A percentile compares a stretch with the other conserved stretches of the same genome.
Conservation (phyloP, 352 stramenopile species). For the Phytophthora vignae region DNA sequence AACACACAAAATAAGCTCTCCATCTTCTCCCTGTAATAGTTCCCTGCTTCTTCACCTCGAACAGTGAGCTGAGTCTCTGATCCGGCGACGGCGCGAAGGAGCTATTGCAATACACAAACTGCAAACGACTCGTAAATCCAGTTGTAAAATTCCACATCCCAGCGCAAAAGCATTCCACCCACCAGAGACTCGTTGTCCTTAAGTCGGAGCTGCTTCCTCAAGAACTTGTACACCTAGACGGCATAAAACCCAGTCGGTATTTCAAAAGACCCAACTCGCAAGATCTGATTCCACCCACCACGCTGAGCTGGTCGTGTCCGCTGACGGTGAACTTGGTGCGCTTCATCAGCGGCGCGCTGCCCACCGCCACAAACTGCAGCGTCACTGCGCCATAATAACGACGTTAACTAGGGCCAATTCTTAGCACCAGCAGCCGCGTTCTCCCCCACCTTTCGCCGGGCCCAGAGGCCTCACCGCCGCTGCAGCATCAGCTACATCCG, state of each 20-base stretch:
- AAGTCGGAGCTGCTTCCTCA: constrained; percentile 83
- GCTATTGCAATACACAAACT: constrained; percentile 92
- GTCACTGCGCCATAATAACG: constrained; percentile 50
- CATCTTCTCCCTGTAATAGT: background rate
- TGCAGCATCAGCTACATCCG: background rate
- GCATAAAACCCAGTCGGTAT: background rate
- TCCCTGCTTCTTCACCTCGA: constrained; percentile 51
- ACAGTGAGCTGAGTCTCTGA: constrained; percentile 79
- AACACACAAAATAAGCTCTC: background rate
- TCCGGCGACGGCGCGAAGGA: constrained; percentile 87
- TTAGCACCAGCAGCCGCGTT: background rate
- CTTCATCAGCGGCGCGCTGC: constrained; percentile 87
- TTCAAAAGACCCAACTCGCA: constrained; percentile 6
- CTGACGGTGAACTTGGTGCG: constrained; percentile 90
- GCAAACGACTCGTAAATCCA: background rate
- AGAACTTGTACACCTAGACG: constrained; percentile 82
- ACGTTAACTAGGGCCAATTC: background rate
- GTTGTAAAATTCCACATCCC: background rate
- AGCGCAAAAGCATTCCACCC: background rate
- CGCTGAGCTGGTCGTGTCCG: constrained; percentile 74
- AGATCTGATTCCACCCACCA: constrained; percentile 48
- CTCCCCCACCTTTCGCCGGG: constrained; percentile 44
- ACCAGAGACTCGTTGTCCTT: constrained; percentile 81
- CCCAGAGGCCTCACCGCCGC: constrained; percentile 27
- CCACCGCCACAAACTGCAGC: constrained; percentile 85